Percentiles rank a stretch among this genome's conserved stretches.
phyloP scores from a whole-genome alignment of 2,329 filamentous ascomycete species.

The Diaporthe ilicicola region DNA sequence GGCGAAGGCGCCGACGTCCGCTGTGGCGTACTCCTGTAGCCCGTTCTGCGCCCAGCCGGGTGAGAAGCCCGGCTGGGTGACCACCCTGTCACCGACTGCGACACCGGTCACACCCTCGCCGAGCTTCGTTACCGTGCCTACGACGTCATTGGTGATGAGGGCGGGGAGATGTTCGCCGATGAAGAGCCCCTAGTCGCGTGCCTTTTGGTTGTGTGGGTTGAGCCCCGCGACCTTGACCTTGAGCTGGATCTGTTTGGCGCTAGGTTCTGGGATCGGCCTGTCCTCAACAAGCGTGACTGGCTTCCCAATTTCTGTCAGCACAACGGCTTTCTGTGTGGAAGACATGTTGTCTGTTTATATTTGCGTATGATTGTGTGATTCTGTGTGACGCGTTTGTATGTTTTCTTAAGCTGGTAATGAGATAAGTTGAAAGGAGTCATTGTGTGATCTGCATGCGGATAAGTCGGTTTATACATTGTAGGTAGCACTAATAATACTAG shows the following conservation, averaged over 20 bases:
- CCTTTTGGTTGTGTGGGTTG: constrained; percentile 48
- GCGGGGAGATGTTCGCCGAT: constrained; percentile 43
- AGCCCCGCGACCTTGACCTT: constrained; percentile 48
- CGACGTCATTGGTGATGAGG: constrained; percentile 46
- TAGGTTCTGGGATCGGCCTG: constrained; percentile 42
- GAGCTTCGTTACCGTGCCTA: constrained; percentile 43
- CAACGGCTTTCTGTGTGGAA: constrained; percentile 38
- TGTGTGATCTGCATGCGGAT: neutral
- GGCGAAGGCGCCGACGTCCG: constrained; percentile 41
- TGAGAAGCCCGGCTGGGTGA: constrained; percentile 38
- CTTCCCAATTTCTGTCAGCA: constrained; percentile 39
- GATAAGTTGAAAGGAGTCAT: neutral
- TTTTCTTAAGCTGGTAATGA: neutral
- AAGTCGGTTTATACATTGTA: neutral
- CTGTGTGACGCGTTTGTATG: neutral
- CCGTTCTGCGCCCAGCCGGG: constrained; percentile 36
- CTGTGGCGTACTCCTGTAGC: constrained; percentile 49
- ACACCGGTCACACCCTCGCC: constrained; percentile 39
- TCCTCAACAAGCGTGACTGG: constrained; percentile 37
- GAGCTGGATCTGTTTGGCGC: constrained; percentile 45
- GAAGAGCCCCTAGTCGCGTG: constrained; percentile 47
- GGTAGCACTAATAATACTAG: neutral
- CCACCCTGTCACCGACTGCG: constrained; percentile 43
- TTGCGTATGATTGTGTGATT: neutral
- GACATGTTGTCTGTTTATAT: neutral